Conservation (phyloP, 2,329 filamentous ascomycete genomes). For the Waltergamsia citrina region DNA sequence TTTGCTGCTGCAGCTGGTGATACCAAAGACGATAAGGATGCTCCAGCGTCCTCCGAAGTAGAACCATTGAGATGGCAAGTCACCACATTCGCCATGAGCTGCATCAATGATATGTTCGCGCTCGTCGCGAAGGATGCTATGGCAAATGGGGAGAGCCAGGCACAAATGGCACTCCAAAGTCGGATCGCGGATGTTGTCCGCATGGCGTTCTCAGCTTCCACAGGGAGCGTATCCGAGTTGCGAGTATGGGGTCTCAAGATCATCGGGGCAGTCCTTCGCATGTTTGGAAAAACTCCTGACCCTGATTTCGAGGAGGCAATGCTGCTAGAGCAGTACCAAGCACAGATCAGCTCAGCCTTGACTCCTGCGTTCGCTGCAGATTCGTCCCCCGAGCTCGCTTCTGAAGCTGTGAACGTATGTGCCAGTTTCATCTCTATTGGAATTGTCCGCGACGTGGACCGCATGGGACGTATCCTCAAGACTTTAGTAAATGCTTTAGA, state of each 20-base stretch:
- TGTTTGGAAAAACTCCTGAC: constrained; percentile 92
- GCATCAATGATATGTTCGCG: constrained; percentile 72
- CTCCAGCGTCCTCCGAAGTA: constrained; percentile 49
- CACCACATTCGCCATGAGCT: constrained; percentile 84
- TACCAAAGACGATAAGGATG: constrained; percentile 45
- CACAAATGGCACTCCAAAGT: constrained; percentile 70
- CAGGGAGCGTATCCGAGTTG: constrained; percentile 81
- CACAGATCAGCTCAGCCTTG: constrained; percentile 91
- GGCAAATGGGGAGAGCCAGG: constrained; percentile 67
- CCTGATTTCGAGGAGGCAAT: constrained; percentile 97
- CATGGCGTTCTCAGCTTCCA: constrained; percentile 96
- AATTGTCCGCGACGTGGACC: constrained; percentile 92
- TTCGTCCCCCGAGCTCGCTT: constrained; percentile 90
- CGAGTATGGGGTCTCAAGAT: constrained; percentile 89
- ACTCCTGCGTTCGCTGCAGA: constrained; percentile 94
- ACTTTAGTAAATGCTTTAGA: constrained; percentile 84
- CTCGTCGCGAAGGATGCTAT: constrained; percentile 72
- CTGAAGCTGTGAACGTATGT: constrained; percentile 93
- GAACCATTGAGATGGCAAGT: constrained; percentile 95
- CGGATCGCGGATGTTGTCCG: constrained; percentile 87
- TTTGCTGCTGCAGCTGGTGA: constrained; percentile 70
- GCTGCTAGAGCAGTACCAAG: constrained; percentile 94
- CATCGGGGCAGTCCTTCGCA: constrained; percentile 84
- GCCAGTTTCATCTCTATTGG: constrained; percentile 96
- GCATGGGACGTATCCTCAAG: constrained; percentile 98